Conservation (phyloP, 768 basidiomycete species). For the Strobilomyces echinocephalus region DNA sequence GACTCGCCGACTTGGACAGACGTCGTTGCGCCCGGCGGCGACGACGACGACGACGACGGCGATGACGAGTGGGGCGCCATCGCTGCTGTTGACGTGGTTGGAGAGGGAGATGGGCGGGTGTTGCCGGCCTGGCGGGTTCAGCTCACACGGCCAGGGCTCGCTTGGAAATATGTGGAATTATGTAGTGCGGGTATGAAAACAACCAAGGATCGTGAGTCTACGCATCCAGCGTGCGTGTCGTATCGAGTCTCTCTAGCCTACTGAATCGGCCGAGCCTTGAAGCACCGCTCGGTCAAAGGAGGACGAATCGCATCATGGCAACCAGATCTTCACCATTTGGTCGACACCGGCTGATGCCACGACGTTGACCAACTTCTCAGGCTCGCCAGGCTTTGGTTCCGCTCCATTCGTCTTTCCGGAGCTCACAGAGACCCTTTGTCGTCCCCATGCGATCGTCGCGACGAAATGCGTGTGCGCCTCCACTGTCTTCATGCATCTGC, state of each 20-base stretch:
- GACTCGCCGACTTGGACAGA: slow-evolving; percentile 91
- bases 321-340: slow-evolving; percentile 62
- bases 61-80: slow-evolving; percentile 72
- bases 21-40: slow-evolving; percentile 58
- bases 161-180: slow-evolving; percentile 25
- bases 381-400: slow-evolving; percentile 28
- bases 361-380: slow-evolving; percentile 63
- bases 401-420: slow-evolving; percentile 36
- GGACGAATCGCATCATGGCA: slow-evolving; percentile 39
- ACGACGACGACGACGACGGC: slow-evolving; percentile 57
- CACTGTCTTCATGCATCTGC: slow-evolving; percentile 80
- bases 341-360: slow-evolving; percentile 67
- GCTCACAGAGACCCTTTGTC: slow-evolving; percentile 44
- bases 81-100: slow-evolving; percentile 33
- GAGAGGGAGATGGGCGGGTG: slow-evolving; percentile 24
- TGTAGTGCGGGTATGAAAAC: slow-evolving; percentile 35
- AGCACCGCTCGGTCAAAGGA: slow-evolving; percentile 5
- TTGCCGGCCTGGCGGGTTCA: slow-evolving; percentile 25
- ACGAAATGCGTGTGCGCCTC: slow-evolving; percentile 88
- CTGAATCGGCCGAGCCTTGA: slow-evolving; percentile 5
- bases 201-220: slow-evolving; percentile 30
- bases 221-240: slow-evolving; percentile 20
- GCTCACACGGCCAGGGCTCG: slow-evolving; percentile 21
- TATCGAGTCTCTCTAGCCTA: slow-evolving; percentile 17
- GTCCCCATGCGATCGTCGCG: slow-evolving; percentile 76